Evolutionary conservation across 2,329 filamentous ascomycete species (phyloP).

Genomic region (Diaporthe caulivora): DNA sequence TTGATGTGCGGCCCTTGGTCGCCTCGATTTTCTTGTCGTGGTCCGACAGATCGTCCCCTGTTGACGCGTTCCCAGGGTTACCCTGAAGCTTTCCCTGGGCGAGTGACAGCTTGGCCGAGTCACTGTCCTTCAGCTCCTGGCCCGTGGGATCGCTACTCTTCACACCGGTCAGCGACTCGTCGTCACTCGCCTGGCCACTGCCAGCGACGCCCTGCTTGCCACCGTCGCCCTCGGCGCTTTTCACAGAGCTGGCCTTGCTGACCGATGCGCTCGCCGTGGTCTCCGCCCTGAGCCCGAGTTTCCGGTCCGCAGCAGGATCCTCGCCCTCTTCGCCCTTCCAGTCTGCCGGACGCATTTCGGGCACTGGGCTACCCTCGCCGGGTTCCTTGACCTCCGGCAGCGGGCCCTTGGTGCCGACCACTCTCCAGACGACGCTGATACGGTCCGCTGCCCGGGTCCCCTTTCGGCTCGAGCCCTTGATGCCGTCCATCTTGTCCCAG

Average conservation of each 20-base stretch:
- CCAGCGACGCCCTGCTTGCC: background rate
- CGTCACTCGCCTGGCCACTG: constrained; percentile 43
- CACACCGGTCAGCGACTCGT: constrained; percentile 42
- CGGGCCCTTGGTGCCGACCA: constrained; percentile 47
- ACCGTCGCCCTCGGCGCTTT: constrained; percentile 49
- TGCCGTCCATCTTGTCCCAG: constrained; percentile 85
- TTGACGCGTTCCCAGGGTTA: background rate
- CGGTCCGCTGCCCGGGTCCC: constrained; percentile 85
- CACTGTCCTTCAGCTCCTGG: constrained; percentile 8
- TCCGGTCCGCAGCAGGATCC: constrained; percentile 66
- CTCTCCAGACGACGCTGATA: constrained; percentile 87
- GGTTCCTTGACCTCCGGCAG: constrained; percentile 72
- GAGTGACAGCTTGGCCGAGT: background rate
- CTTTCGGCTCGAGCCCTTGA: constrained; percentile 89
- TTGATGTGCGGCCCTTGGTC: constrained; percentile 25
- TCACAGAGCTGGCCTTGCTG: constrained; percentile 79
- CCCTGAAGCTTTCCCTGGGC: background rate
- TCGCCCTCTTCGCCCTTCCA: constrained; percentile 74
- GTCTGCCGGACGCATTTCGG: constrained; percentile 77
- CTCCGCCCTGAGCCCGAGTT: constrained; percentile 76
- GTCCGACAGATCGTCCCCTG: constrained; percentile 17
- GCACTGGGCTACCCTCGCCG: constrained; percentile 74
- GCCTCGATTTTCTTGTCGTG: constrained; percentile 38
- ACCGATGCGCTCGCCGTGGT: constrained; percentile 75
- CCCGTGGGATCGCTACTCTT: constrained; percentile 37